phyloP scores from a whole-genome alignment of 257 asterid genomes.

The Lithospermum erythrorhizon region DNA sequence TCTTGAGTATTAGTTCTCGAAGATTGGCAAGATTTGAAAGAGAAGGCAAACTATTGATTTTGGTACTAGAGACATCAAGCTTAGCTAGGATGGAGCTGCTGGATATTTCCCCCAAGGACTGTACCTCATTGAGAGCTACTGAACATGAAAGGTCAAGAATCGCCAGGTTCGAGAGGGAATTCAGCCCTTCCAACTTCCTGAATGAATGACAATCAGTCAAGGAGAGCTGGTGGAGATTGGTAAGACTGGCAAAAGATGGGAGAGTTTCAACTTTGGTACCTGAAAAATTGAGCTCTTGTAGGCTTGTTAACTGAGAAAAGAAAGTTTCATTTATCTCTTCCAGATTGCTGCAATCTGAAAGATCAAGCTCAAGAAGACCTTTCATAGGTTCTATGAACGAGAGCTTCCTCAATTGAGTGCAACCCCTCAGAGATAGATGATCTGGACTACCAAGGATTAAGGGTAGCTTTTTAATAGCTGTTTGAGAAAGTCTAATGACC shows the following conservation, averaged over 20 bases:
- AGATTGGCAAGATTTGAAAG: conserved; percentile 2
- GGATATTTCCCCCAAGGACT: conserved; percentile 17
- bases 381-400: conserved; percentile 14
- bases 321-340: conserved; percentile 11
- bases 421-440: conserved; percentile 9
- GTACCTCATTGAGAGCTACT: conserved; percentile 12
- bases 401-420: conserved; percentile 17
- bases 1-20: background rate
- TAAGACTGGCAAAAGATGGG: conserved; percentile 13
- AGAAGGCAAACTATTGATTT: conserved; percentile 4
- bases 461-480: conserved; percentile 22
- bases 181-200: conserved; percentile 16
- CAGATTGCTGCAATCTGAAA: conserved; percentile 21
- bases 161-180: conserved; percentile 12
- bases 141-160: conserved; percentile 29
- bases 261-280: conserved; percentile 14
- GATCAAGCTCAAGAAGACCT: conserved; percentile 18
- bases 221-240: conserved; percentile 12
- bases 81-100: conserved; percentile 9
- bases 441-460: conserved; percentile 17
- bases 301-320: conserved; percentile 6
- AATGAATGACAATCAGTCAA: conserved; percentile 13
- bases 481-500: conserved; percentile 22
- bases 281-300: conserved; percentile 23
- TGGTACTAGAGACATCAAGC: conserved; percentile 9